Evolutionary conservation across 2,329 filamentous ascomycete genomes (phyloP), one percentile per base, ranked within the genome.

Genomic region (Epichloe sp.): DNA sequence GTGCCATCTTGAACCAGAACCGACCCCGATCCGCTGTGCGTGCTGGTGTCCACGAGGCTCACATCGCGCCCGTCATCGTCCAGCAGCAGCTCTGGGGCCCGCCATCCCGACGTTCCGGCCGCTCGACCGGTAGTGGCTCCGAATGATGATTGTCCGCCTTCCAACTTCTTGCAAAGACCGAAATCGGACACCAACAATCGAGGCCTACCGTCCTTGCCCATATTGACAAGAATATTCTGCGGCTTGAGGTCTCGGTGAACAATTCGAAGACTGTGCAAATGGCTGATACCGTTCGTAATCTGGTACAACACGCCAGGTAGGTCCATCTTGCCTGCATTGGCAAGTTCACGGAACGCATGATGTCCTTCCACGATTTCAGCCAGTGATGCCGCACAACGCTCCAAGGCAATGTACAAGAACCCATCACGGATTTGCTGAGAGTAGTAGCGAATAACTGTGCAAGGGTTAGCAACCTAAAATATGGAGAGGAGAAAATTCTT

Each of bases 121-220:
- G 91, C 91, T 62, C 95, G 88, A 12, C 89, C 89, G 0, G 91
- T 97, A 3, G 91, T 96, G 8, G 93, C 90, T 41, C 91, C 86
- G 63, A 97, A 90, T 0, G 91, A 97, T 51, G 89, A 95, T 63
- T 95, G 89, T 6, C 90, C 89, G 50, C 88, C 88, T 56, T 96
- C 93, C 15, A 98, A 73, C 62, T 96, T 97, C 74, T 97, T 98
- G 67, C 93, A 97, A 0, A 98, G 79, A 5, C 93, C 93, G 68
- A 98, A 98, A 66, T 98, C 93, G 0, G 93, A 97, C 37, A 98
- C 95, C 4, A 98, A 79, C 38, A 98, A 76, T n/a, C 91, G 84
- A 23, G 89, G 83, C 37, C 76, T 79, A 42, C 80, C 79, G 53
- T 82, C 77, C 58, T 84, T 82, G 57, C 77, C 82, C 71, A 84